Evolutionary conservation across 2,329 filamentous ascomycete genomes (phyloP).

Genomic region (Aspergillus pseudonomiae): DNA sequence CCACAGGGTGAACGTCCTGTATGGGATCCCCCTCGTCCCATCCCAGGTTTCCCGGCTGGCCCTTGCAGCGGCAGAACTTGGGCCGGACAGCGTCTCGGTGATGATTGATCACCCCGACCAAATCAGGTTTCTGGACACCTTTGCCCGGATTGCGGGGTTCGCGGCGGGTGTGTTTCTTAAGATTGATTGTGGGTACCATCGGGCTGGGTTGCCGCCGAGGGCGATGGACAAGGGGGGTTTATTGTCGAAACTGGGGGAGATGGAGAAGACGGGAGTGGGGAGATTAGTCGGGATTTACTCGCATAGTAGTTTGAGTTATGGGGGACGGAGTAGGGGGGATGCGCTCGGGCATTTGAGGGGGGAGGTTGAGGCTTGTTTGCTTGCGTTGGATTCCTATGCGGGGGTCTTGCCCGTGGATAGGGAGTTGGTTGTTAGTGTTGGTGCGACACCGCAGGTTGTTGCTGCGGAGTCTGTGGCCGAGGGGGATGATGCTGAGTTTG

Average conservation of each 20-base stretch:
- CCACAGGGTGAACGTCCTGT: constrained; percentile 67
- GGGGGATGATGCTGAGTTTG: constrained; percentile 36
- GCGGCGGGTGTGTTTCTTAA: constrained; percentile 68
- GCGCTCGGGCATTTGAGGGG: constrained; percentile 62
- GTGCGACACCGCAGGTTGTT: constrained; percentile 75
- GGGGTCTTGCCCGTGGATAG: constrained; percentile 17
- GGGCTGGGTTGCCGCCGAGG: constrained; percentile 65
- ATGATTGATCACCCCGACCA: constrained; percentile 72
- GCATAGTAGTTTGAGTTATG: constrained; percentile 75
- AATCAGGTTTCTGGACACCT: constrained; percentile 53
- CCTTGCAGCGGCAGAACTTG: constrained; percentile 58
- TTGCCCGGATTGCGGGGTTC: constrained; percentile 47
- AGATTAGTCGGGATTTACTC: constrained; percentile 68
- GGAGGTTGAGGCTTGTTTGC: constrained; percentile 58
- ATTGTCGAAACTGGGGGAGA: constrained; percentile 29
- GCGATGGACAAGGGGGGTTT: constrained; percentile 44
- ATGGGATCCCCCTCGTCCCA: constrained; percentile 69
- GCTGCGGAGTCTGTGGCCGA: constrained; percentile 62
- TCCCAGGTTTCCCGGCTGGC: constrained; percentile 64
- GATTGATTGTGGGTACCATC: constrained; percentile 72
- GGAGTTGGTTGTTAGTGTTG: constrained; percentile 65
- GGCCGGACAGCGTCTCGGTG: constrained; percentile 60
- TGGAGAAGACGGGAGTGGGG: constrained; percentile 31
- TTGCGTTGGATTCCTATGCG: constrained; percentile 30
- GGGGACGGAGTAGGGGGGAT: constrained; percentile 55